Evolutionary conservation across 805 yeast genomes (phyloP), one percentile per base, ranked within the genome.

Genomic region (Pichia paraexigua): DNA sequence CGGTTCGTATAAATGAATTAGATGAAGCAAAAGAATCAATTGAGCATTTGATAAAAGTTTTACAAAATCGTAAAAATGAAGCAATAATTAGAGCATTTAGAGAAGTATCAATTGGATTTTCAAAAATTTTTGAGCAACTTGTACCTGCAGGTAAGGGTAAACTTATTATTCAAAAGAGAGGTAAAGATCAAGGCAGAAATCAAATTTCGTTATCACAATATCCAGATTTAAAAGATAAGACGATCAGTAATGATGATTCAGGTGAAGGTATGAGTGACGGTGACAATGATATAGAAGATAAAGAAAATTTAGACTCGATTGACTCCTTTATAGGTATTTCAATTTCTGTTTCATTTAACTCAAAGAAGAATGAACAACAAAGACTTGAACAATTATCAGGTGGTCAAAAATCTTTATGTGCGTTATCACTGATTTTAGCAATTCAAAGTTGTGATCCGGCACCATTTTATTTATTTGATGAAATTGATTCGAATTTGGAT

Each of bases 351-450:
- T 87, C 97, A 0, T 92, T 92, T 74, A 92, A 89, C 64, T 85
- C 95, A 11, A 83, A 83, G 62, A 75, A 77, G 27, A 86, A 91
- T 62, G 97, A 90, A 58, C 96, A 88, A 64, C 86, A 85, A 54
- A 76, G 87, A 55, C 84, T 92, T 51, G 96, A 89, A 64, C 97
- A 91, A 64, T 73, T 94, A 18, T 88, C 97, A 1, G 99, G 99
- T 41, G 99, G 99, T 12, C 99, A 94, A 63, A 92, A 92, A 65
- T 87, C 97, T 0, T 72, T 94, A n/a, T 91, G 98, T 72, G 98
- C 99, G 0, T 82, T 94, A 58, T 91, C 98, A 0, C 76, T 94
- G 47, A 91, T 94, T 57, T 75, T 94, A 52, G 97, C 99, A 5
- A 88, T 92, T 53, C 99, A 94, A 70, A 82, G 79, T 62, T 88